phyloP scores from a whole-genome alignment of 1,139 yeast genomes.

The Nakaseomyces nivariensis region DNA sequence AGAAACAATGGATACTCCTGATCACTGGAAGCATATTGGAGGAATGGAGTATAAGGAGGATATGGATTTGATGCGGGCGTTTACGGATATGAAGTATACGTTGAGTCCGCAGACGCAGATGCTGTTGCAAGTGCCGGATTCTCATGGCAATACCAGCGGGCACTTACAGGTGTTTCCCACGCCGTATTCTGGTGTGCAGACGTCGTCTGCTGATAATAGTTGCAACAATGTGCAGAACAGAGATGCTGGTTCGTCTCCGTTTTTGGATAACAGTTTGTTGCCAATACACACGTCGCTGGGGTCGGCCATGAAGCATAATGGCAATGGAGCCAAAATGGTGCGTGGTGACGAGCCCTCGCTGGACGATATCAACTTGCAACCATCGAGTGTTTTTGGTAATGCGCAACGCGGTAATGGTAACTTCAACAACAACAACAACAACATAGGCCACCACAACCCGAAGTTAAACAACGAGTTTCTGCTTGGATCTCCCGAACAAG shows the following conservation, averaged over 20 bases:
- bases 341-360: background rate
- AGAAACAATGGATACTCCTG: background rate
- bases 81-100: background rate
- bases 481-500: slow-evolving; percentile 27
- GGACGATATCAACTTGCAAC: slow-evolving; percentile 2
- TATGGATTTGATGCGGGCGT: slow-evolving; percentile 1
- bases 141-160: too few relatives aligned
- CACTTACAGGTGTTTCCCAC: background rate
- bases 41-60: slow-evolving; percentile 1
- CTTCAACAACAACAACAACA: background rate
- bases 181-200: slow-evolving; percentile 3
- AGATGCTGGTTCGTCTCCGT: slow-evolving; percentile 2
- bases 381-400: slow-evolving; percentile 1
- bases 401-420: background rate
- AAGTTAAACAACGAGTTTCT: background rate
- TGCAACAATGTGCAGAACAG: background rate
- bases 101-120: slow-evolving; percentile 2
- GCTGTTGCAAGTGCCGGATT: background rate
- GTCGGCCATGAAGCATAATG: background rate
- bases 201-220: slow-evolving; percentile 1
- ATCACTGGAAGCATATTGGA: background rate
- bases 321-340: background rate
- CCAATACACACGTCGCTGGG: background rate
- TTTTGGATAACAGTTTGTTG: background rate
- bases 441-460: background rate